A percentile compares a stretch with the other conserved stretches of the same genome.
Evolutionary conservation across 306 rosid genomes (phyloP).

Genomic region (Hylodesmum podocarpum): DNA sequence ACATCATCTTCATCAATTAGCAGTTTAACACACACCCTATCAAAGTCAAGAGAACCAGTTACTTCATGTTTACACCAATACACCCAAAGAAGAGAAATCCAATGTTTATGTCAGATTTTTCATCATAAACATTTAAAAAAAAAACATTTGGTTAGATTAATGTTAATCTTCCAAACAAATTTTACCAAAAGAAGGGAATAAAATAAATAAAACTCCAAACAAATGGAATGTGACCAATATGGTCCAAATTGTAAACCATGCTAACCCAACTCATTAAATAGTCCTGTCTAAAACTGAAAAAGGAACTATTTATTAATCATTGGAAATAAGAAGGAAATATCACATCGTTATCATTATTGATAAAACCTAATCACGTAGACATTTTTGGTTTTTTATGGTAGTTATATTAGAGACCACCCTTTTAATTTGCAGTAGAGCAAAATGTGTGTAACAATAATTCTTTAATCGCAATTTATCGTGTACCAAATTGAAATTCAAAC

Average conservation of each 20-base stretch:
- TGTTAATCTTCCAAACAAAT: background rate
- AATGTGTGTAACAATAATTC: background rate
- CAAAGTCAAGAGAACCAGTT: background rate
- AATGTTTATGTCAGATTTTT: background rate
- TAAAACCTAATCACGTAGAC: background rate
- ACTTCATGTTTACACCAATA: background rate
- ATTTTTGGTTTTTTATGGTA: background rate
- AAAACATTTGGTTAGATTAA: background rate
- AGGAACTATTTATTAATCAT: background rate
- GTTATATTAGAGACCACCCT: too few species aligned
- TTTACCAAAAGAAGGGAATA: background rate
- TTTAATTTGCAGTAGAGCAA: background rate
- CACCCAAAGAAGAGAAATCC: background rate
- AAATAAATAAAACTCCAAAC: background rate
- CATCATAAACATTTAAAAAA: background rate
- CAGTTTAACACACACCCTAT: background rate
- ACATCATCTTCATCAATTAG: too few species aligned
- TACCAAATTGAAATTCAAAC: background rate
- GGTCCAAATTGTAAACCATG: background rate
- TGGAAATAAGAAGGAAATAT: background rate
- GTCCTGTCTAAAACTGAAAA: background rate
- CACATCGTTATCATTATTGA: background rate
- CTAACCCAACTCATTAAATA: background rate
- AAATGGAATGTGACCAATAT: background rate
- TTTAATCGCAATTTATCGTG: background rate